phyloP scores from a whole-genome alignment of 1,284 basidiomycete genomes.

The Malassezia equina region DNA sequence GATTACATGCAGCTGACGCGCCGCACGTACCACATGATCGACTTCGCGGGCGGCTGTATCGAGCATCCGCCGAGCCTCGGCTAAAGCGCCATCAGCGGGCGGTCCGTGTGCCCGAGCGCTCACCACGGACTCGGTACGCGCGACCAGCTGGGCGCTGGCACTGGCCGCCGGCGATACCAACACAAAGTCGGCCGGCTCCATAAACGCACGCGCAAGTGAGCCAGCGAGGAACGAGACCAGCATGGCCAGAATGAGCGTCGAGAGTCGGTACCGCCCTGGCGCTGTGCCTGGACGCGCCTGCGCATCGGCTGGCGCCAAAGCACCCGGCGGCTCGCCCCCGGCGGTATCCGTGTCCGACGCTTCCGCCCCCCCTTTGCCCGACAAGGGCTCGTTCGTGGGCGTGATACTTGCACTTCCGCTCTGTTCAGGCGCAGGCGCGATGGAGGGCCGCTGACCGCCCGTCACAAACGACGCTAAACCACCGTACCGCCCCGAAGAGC shows the following conservation, averaged over 20 bases:
- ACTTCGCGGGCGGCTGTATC: conserved; percentile 15
- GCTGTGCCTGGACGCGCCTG: not conserved
- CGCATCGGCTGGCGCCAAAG: not conserved
- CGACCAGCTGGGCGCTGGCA: not conserved
- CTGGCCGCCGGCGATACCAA: conserved; percentile 19
- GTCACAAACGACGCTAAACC: not conserved
- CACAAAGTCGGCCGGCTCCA: conserved; percentile 84
- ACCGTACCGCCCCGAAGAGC: not conserved
- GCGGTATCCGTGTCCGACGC: not conserved
- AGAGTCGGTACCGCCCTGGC: conserved; percentile 20
- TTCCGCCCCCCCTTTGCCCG: not conserved
- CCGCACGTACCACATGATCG: conserved; percentile 9
- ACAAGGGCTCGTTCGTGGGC: not conserved
- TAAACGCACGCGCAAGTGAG: conserved; percentile 70
- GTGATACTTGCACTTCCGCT: not conserved
- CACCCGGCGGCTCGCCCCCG: not conserved
- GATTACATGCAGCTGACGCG: conserved; percentile 9
- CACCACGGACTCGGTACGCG: not conserved
- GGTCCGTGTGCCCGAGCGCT: not conserved
- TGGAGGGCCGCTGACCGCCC: not conserved
- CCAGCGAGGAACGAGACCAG: conserved; percentile 83
- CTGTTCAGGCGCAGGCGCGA: not conserved
- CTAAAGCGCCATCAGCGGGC: not conserved
- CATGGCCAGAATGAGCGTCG: conserved; percentile 58
- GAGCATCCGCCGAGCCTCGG: conserved; percentile 1